Conservation (phyloP, 2,329 filamentous ascomycete genomes). For the Colletotrichum orchidophilum region DNA sequence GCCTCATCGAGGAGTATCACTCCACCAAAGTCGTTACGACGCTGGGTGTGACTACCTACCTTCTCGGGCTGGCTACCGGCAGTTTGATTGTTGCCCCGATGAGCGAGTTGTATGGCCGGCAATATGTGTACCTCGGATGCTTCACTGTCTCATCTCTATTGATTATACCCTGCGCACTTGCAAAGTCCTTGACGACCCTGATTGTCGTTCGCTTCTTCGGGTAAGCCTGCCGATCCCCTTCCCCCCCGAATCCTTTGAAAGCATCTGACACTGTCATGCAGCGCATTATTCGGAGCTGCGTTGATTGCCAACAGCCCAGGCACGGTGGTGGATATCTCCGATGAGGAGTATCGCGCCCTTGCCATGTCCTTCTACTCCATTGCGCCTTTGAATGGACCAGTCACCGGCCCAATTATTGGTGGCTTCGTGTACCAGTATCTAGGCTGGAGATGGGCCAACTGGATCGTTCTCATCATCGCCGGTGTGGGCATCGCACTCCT, state of each 20-base stretch:
- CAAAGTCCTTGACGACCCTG: slow-evolving; percentile 72
- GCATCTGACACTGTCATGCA: slow-evolving; percentile 28
- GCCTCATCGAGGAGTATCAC: slow-evolving; percentile 74
- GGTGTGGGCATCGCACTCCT: slow-evolving; percentile 70
- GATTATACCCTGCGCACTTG: slow-evolving; percentile 76
- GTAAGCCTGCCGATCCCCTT: slow-evolving; percentile 53
- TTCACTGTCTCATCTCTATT: slow-evolving; percentile 72
- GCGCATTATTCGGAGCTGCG: slow-evolving; percentile 73
- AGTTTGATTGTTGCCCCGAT: slow-evolving; percentile 79
- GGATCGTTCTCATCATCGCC: slow-evolving; percentile 79
- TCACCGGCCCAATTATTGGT: slow-evolving; percentile 72
- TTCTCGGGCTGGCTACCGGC: slow-evolving; percentile 78
- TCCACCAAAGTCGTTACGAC: slow-evolving; percentile 70
- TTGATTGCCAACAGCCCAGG: slow-evolving; percentile 88
- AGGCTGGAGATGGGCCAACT: slow-evolving; percentile 90
- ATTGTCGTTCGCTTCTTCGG: slow-evolving; percentile 80
- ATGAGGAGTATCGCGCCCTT: slow-evolving; percentile 81
- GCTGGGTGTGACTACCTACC: slow-evolving; percentile 81
- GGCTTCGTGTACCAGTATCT: slow-evolving; percentile 82
- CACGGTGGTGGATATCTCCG: slow-evolving; percentile 84
- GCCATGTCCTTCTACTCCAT: slow-evolving; percentile 86
- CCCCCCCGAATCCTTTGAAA: slow-evolving; percentile 20
- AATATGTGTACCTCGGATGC: slow-evolving; percentile 74
- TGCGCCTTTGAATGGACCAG: slow-evolving; percentile 82
- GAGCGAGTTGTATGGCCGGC: slow-evolving; percentile 74